A percentile compares a stretch with the other conserved stretches of the same genome.
These are phyloP conservation scores for Chlorella sorokiniana DNA, from an alignment of 139 green algal species.

Conservation along the genomic window DNA sequence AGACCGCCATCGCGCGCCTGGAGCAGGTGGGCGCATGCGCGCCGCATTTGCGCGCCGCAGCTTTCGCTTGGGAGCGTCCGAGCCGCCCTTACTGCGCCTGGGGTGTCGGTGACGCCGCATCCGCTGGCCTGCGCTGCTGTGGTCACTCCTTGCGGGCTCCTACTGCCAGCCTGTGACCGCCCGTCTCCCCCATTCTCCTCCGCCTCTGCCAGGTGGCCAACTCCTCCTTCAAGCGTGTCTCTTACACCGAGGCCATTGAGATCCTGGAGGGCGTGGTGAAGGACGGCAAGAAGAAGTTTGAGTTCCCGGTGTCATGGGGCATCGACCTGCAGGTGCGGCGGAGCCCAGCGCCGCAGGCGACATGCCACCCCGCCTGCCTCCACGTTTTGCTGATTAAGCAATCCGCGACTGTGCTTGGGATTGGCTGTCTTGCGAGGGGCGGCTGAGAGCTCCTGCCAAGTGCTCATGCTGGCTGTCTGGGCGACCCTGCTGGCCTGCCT, in stretches of 20 bases:
- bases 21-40: constrained; percentile 62
- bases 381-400: no score
- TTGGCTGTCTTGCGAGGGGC: neutral
- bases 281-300: constrained; percentile 81
- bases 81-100: no score
- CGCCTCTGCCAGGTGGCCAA: constrained; percentile 58
- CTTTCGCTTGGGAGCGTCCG: neutral
- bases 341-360: no score
- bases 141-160: no score
- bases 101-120: no score
- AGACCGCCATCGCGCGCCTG: constrained; percentile 77
- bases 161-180: no score
- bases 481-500: constrained; percentile 12
- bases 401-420: no score
- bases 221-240: constrained; percentile 85
- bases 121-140: no score
- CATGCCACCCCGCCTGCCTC: no score
- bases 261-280: constrained; percentile 80
- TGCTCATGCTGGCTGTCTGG: constrained; percentile 68
- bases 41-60: neutral
- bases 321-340: constrained; percentile 48
- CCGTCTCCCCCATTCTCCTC: neutral
- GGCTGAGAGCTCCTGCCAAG: neutral
- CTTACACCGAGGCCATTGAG: constrained; percentile 95
- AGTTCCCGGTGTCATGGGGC: constrained; percentile 61